Percentiles rank a stretch among this genome's conserved stretches.
phyloP scores from a whole-genome alignment of 768 basidiomycete species.

The Mrakia gelida region DNA sequence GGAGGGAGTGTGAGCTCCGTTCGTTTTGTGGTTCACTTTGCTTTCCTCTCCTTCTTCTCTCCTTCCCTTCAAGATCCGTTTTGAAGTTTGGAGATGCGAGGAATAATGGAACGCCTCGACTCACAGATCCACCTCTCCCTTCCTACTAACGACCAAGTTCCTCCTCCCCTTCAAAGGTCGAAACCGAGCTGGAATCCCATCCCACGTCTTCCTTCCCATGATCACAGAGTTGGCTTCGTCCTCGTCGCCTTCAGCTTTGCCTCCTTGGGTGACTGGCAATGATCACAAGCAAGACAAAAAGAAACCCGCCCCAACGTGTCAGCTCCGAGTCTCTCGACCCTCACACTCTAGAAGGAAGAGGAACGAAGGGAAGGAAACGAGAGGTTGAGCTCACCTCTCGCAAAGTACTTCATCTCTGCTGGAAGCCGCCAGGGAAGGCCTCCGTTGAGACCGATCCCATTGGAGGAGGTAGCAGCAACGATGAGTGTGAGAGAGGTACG shows the following conservation, averaged over 20 bases:
- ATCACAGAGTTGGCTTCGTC: conserved; percentile 66
- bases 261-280: conserved; percentile 7
- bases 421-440: conserved; percentile 82
- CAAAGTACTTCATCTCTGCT: conserved; percentile 88
- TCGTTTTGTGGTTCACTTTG: not conserved
- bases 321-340: too few species aligned
- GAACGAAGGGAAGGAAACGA: not conserved
- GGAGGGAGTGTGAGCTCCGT: conserved; percentile 26
- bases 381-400: conserved; percentile 59
- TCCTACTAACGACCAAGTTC: conserved; percentile 73
- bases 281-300: not conserved
- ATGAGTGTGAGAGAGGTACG: conserved; percentile 63
- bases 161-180: conserved; percentile 69
- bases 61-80: not conserved
- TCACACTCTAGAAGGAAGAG: too few species aligned
- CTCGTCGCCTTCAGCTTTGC: not conserved
- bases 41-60: not conserved
- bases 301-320: too few species aligned
- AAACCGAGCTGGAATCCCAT: conserved; percentile 82
- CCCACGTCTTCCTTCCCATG: conserved; percentile 98
- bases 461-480: conserved; percentile 79
- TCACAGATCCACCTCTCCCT: conserved; percentile 60
- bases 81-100: not conserved
- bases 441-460: conserved; percentile 79
- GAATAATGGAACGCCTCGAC: conserved; percentile 2